Base-by-base conservation (phyloP, 2,329 filamentous ascomycete species). In the Fusarium graminum region DNA sequence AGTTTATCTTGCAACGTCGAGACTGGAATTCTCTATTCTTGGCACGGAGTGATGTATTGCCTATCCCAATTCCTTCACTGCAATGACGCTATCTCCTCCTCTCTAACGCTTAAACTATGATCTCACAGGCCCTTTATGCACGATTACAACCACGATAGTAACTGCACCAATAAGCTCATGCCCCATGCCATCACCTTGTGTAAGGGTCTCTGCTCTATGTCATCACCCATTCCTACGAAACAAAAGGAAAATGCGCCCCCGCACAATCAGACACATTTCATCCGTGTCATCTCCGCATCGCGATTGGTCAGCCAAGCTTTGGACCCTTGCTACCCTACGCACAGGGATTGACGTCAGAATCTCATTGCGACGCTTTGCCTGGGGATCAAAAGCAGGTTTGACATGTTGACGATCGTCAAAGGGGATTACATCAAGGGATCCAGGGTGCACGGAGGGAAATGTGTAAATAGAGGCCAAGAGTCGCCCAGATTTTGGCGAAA, bases 381-480 rank as follows among this genome's bases (percentile, higher is more conserved):
- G 28, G 12, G 34, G 13, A 6, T n/a, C 11, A 32, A 64, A 67
- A 67, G 64, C 64, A 67, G 64, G 64, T 67, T 67, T 67, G 28
- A 41, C n/a, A n/a, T 12, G 16, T 38, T 44, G 60, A 30, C 19
- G 54, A 68, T 65, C 50, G 22, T 44, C 3, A 17, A 19, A 9
- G 13, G 19, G 39, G 42, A 63, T 58, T 40, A 41, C 34, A 55
- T 39, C 29, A 29, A 52, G 41, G 34, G 32, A 39, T 39, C 39
- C 12, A 26, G 44, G 12, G 36, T 32, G 8, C 16, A 26, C 32
- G 11, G 30, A 12, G 17, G 9, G 32, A n/a, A 30, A 26, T 26
- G 13, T 46, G 43, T 57, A 58, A 66, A 67, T 60, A 68, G 49
- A 52, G 56, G 65, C 65, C 55, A 68, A 68, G 65, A 50, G 30